Evolutionary conservation across 2,329 filamentous ascomycete genomes (phyloP).

Genomic region (Aspergillus phoenicis): DNA sequence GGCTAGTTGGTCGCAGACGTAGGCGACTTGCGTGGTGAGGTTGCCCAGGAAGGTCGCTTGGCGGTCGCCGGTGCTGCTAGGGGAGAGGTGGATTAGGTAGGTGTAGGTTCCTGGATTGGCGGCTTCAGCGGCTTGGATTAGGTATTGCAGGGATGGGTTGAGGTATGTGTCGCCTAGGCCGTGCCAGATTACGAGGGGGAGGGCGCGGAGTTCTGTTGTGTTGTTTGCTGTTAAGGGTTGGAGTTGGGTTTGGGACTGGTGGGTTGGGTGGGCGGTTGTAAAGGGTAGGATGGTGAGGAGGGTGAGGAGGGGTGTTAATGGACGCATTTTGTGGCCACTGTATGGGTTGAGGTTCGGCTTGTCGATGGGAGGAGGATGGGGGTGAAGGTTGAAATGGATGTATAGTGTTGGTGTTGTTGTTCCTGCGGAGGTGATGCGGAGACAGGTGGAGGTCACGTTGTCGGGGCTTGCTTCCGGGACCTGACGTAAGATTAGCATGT

Average conservation of each 20-base stretch:
- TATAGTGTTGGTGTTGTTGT: no score
- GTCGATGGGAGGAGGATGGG: background rate
- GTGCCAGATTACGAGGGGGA: slow-evolving; percentile 95
- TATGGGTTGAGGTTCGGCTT: background rate
- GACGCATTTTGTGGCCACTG: slow-evolving; percentile 3
- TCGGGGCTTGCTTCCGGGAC: background rate
- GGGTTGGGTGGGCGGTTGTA: slow-evolving; percentile 21
- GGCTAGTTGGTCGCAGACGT: slow-evolving; percentile 77
- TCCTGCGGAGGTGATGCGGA: background rate
- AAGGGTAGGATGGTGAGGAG: slow-evolving; percentile 20
- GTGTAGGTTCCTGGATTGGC: slow-evolving; percentile 82
- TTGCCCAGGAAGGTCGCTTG: slow-evolving; percentile 90
- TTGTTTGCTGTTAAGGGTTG: slow-evolving; percentile 18
- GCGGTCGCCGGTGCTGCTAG: slow-evolving; percentile 69
- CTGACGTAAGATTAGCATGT: slow-evolving; percentile 16
- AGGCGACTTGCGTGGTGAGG: slow-evolving; percentile 72
- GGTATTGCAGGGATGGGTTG: slow-evolving; percentile 70
- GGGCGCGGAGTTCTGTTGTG: slow-evolving; percentile 50
- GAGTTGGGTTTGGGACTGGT: background rate
- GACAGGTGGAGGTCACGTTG: slow-evolving; percentile 5
- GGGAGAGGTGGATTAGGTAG: slow-evolving; percentile 73
- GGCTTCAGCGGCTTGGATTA: slow-evolving; percentile 71
- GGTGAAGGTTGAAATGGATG: background rate
- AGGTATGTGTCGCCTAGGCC: slow-evolving; percentile 70
- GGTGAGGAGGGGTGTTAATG: background rate